Evolutionary conservation across 441 rosid species (phyloP), one percentile per base, ranked within the genome.

Genomic region (Eugenia klotzschiana): DNA sequence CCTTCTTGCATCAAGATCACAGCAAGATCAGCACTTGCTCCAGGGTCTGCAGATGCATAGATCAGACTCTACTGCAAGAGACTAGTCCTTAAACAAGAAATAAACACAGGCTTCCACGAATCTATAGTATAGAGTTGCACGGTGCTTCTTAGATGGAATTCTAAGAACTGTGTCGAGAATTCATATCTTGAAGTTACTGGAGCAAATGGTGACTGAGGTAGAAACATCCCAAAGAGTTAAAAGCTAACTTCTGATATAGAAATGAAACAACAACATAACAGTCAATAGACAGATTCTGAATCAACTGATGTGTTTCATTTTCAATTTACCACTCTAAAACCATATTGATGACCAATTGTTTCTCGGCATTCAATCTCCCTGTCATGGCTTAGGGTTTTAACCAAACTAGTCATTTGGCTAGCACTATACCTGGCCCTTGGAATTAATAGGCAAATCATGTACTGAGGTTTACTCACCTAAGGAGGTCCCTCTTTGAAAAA

Each of bases 1-100:
- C 99, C 99, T 93, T 96, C 99, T 94, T 95, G 99, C 99, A 96
- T 93, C 85, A 96, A 84, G 87, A 95, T 89, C 87, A 96, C 92
- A 82, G 96, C 97, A 37, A 96, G 93, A 90, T 95, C 98, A 77
- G 99, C 98, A 92, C 96, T 93, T 54, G 98, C 99, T 82, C 95
- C 88, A 51, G 98, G 97, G 90, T 96, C 98, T 96, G 89, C 83
- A 86, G 54, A 86, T 86, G 82, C 77, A 7, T 18, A 69, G 46
- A 64, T 64, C 33, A 64, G 77, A 64, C 8, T 33, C 20, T 33
- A 64, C 25, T 64, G 46, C 77, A 64, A 33, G 77, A 20, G 46
- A 33, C 77, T n/a, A 64, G 40, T n/a, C 77, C 77, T 64, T 20
- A 64, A 64, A 64, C 46, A 20, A 33, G 77, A 22, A 64, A 33